Evolutionary conservation across 768 basidiomycete species (phyloP).

Genomic region (Xerocomus brunneocitrinus): DNA sequence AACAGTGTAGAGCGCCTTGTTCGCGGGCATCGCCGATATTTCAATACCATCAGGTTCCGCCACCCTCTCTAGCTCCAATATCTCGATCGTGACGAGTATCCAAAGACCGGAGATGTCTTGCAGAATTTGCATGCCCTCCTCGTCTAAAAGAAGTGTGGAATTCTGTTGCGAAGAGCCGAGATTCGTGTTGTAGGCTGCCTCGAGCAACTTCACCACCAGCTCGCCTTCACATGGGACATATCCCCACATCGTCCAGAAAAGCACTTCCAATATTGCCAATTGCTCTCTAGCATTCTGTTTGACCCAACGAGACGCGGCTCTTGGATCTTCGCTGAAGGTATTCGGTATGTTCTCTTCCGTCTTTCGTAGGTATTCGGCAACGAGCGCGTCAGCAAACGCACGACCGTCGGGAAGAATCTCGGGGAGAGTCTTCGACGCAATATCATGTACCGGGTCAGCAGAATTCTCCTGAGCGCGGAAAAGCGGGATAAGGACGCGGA

Average conservation of each 20-base stretch:
- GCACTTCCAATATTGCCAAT: slow-evolving; percentile 72
- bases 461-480: slow-evolving; percentile 65
- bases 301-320: slow-evolving; percentile 59
- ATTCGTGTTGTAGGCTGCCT: slow-evolving; percentile 57
- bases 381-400: slow-evolving; percentile 56
- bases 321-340: slow-evolving; percentile 46
- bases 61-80: slow-evolving; percentile 72
- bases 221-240: slow-evolving; percentile 62
- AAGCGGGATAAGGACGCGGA: slow-evolving; percentile 69
- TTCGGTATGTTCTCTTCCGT: slow-evolving; percentile 46
- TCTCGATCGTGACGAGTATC: slow-evolving; percentile 75
- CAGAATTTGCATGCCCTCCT: slow-evolving; percentile 60
- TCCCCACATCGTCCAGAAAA: slow-evolving; percentile 88
- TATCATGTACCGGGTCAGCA: slow-evolving; percentile 46
- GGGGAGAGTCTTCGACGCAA: slow-evolving; percentile 54
- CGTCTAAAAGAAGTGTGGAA: slow-evolving; percentile 63
- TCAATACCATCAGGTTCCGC: slow-evolving; percentile 50
- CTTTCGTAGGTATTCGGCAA: slow-evolving; percentile 56
- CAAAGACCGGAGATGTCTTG: slow-evolving; percentile 70
- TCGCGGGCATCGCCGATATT: slow-evolving; percentile 44
- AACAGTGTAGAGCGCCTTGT: slow-evolving; percentile 52
- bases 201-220: slow-evolving; percentile 58
- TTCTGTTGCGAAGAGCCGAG: slow-evolving; percentile 65
- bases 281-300: slow-evolving; percentile 78
- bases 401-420: slow-evolving; percentile 59